These are phyloP conservation scores for Loxodes magnus DNA, from an alignment of 73 alveolate genomes.

Conservation along the genomic window DNA sequence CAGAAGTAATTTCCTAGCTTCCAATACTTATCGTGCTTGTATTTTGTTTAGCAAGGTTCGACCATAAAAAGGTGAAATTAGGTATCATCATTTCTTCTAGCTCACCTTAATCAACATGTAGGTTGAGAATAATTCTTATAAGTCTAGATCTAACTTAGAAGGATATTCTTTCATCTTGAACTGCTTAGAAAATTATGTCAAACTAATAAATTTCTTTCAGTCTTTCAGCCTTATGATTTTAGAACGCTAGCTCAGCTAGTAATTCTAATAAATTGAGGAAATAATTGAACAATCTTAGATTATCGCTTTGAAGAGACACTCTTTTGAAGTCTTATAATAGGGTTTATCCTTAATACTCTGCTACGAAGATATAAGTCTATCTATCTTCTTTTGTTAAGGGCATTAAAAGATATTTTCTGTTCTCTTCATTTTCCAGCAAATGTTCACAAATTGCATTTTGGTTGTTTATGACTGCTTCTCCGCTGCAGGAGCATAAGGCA, in stretches of 20 bases:
- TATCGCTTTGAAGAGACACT: no score
- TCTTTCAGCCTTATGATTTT: no score
- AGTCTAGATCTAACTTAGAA: slow-evolving; percentile 15
- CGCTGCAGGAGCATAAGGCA: slow-evolving; percentile 27
- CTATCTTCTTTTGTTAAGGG: no score
- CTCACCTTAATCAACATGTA: slow-evolving; percentile 18
- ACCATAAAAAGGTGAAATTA: slow-evolving; percentile 1
- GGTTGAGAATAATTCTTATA: slow-evolving; percentile 1
- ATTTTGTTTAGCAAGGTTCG: not conserved
- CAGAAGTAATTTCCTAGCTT: no score
- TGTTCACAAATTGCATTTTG: slow-evolving; percentile 30
- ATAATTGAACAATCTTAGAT: no score
- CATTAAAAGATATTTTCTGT: slow-evolving; percentile 15
- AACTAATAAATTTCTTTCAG: no score
- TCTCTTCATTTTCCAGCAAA: slow-evolving; percentile 21
- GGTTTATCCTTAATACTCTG: no score
- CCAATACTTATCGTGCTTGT: no score
- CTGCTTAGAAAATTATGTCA: slow-evolving; percentile 15
- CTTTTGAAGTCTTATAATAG: no score
- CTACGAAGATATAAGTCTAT: no score
- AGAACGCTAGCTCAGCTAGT: no score
- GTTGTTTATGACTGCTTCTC: slow-evolving; percentile 35
- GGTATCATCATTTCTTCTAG: slow-evolving; percentile 16
- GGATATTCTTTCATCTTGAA: not conserved
- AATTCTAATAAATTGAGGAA: no score